These are phyloP conservation scores for Coemansia sp. DNA, from an alignment of 192 early-diverging fungal genomes.

Conservation along the genomic window DNA sequence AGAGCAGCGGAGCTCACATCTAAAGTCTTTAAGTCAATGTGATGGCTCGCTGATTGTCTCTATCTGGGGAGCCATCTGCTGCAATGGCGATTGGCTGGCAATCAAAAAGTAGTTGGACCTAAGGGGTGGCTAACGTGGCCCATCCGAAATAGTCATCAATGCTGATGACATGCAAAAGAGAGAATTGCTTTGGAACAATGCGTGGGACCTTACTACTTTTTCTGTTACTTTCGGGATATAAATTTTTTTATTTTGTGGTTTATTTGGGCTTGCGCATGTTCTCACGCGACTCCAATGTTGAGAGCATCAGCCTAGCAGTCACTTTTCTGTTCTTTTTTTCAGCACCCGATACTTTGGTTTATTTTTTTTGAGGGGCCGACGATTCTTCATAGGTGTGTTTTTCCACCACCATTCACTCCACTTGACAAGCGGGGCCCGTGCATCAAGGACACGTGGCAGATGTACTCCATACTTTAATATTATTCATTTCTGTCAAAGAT, in stretches of 20 bases:
- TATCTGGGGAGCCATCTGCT: constrained; percentile 3
- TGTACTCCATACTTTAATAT: no score
- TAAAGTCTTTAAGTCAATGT: background rate
- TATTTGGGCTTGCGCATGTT: background rate
- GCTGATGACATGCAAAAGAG: background rate
- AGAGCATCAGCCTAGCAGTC: background rate
- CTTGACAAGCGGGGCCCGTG: no score
- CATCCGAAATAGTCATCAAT: background rate
- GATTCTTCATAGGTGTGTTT: background rate
- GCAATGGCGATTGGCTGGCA: constrained; percentile 4
- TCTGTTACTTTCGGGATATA: background rate
- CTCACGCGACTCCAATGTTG: background rate
- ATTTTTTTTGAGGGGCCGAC: background rate
- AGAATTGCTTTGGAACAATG: background rate
- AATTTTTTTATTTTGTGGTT: background rate
- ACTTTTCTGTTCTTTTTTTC: background rate
- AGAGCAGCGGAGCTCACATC: constrained; percentile 2
- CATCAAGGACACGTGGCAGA: no score
- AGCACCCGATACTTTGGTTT: no score
- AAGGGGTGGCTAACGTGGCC: background rate
- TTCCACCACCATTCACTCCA: background rate
- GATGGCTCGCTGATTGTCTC: constrained; percentile 1
- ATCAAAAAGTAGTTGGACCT: background rate
- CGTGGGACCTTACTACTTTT: background rate
- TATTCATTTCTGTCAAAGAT: no score